Evolutionary conservation across 371 early-diverging fungal species (phyloP), one percentile per base, ranked within the genome.

Genomic region (Mucor ambiguus): DNA sequence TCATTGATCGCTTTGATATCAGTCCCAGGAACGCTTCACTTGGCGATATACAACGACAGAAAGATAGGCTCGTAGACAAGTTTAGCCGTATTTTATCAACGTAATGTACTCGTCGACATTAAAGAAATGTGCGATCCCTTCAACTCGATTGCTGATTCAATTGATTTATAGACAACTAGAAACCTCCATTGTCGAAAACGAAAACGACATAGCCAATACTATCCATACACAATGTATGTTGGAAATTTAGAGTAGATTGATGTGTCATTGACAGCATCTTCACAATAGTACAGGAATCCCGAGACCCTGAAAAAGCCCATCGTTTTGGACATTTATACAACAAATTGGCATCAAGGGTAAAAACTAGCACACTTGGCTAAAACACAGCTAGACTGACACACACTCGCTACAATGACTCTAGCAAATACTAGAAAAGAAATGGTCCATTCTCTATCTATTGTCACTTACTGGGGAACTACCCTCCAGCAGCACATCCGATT

Each of bases 381-480:
- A 32, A 29, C 8, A 10, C 41, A 52, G 1, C 30, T 46, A 55
- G 37, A 18, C 18, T n/a, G 30, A 33, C 46, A 18, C 48, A 30
- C 30, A 30, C 30, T 4, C 9, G 33, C 10, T 22, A 7, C 38
- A 20, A 26, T 10, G 32, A 10, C 29, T 58, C 16, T 75, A 87
- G 87, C 63, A 80, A 29, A 77, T 79, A 10, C 60, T 84, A 49
- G 71, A 67, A 28, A 82, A 86, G 37, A 88, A 85, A 72, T 93
- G 94, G 93, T 81, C 94, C 12, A 81, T 87, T 24, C 78, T 94
- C 2, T 90, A 94, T 66, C 81, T 93, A 38, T 71, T 95, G 54
- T 76, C 81, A 5, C 81, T 85, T 4, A 41, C 90, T 33, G 83
- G 87, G 37, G 80, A 85, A 46, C 30, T 62, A 33, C 44, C 63